Evolutionary conservation across 2,329 filamentous ascomycete genomes (phyloP).

Genomic region (Paraphoma sp.): DNA sequence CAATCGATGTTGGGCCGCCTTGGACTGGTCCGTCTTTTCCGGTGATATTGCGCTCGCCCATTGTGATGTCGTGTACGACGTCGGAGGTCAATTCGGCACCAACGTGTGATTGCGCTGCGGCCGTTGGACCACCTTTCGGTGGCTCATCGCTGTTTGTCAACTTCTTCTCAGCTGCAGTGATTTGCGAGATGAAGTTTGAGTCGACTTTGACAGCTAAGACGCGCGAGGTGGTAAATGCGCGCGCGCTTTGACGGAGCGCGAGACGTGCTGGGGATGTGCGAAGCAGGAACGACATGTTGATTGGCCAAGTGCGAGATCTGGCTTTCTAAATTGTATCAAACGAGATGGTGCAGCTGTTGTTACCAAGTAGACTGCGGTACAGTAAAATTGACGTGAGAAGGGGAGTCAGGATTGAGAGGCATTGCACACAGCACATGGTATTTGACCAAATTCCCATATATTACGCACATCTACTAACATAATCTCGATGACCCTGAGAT

Average conservation of each 20-base stretch:
- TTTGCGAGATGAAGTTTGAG: constrained; percentile 51
- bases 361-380: too few relatives aligned
- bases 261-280: constrained; percentile 11
- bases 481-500: constrained; percentile 3
- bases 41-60: constrained; percentile 51
- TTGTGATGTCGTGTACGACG: constrained; percentile 51
- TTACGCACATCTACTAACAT: not conserved
- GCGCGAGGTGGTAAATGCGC: constrained; percentile 21
- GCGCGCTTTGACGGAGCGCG: constrained; percentile 1
- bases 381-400: too few relatives aligned
- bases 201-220: constrained; percentile 29
- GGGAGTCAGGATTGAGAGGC: not conserved
- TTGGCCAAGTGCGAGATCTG: too few relatives aligned
- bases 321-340: too few relatives aligned
- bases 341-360: too few relatives aligned
- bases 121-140: constrained; percentile 49
- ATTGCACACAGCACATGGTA: not conserved
- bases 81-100: constrained; percentile 39
- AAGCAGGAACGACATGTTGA: constrained; percentile 19
- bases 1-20: constrained; percentile 49
- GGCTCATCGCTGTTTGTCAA: constrained; percentile 47
- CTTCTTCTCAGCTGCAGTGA: constrained; percentile 50
- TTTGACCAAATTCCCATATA: not conserved
- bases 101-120: constrained; percentile 50
- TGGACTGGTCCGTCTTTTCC: constrained; percentile 41